Base-by-base conservation (phyloP, 805 yeast genomes). In the Wickerhamomyces subpelliculosus region DNA sequence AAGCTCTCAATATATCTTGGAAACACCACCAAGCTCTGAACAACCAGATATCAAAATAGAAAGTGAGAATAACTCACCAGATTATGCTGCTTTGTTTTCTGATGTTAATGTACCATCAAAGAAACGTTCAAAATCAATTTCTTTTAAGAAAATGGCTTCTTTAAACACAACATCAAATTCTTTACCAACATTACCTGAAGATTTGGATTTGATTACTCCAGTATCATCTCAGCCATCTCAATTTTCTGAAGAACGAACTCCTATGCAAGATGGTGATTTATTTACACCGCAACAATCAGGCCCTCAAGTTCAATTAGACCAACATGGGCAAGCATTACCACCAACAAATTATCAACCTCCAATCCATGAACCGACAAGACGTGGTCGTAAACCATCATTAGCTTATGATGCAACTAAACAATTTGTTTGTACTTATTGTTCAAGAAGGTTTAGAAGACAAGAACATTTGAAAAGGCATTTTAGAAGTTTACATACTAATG, bases 381-480 rank as follows among this genome's bases (percentile, higher is more conserved):
- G 86, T 35, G 86, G 86, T 6, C 67, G 86, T 29, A 79, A 78
- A 55, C 84, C 82, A 19, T 72, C 79, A 30, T 61, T 72, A 44
- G 74, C 72, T 35, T 78, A 74, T 16, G 84, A 78, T 49, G 51
- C 56, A 7, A 36, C 70, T 10, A 80, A 80, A 57, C 75, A 75
- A 30, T 81, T 71, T 52, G 72, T 73, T 23, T 82, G 89, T 55
- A 73, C 72, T 24, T 72, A 68, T 50, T 82, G 90, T 55, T 67
- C 72, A 34, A 68, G 89, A 47, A 56, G 74, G 33, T 83, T 83
- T 60, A 77, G 80, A 53, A 68, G 93, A 47, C 86, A 81, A 55
- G 93, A 83, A 51, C 93, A 83, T 57, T 61, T 83, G 48, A 80
- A 80, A 54, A 68, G 93, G 42, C 93, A 83, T 51, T 74, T 78